phyloP scores from a whole-genome alignment of 2,329 filamentous ascomycete genomes.

The Gremmenia infestans region DNA sequence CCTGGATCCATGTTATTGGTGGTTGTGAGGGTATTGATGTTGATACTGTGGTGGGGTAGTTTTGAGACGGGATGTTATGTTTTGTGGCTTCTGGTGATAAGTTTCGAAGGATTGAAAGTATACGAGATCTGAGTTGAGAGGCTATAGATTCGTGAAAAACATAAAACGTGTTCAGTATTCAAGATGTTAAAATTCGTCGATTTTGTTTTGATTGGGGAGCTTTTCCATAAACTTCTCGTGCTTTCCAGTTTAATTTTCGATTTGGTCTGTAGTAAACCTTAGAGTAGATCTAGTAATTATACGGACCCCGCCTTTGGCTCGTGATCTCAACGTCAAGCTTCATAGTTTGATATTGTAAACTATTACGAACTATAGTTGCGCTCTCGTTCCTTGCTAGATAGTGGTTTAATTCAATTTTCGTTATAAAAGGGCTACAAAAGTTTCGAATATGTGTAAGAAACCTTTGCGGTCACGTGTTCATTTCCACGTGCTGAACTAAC shows the following conservation, averaged over 20 bases:
- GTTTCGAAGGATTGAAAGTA: too few species aligned
- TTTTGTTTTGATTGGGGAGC: not conserved
- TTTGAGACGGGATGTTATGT: not conserved
- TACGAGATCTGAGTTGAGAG: too few species aligned
- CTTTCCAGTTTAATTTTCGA: not conserved
- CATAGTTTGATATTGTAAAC: too few species aligned
- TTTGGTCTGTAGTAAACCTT: not conserved
- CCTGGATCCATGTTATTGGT: slow-evolving; percentile 26
- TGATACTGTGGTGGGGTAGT: slow-evolving; percentile 2
- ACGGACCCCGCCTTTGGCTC: not conserved
- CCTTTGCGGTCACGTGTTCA: not conserved
- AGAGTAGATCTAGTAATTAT: not conserved
- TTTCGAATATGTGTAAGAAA: too few species aligned
- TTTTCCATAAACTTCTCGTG: not conserved
- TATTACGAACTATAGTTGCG: too few species aligned
- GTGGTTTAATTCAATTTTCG: too few species aligned
- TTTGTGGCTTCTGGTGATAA: not conserved
- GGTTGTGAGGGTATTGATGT: slow-evolving; percentile 1
- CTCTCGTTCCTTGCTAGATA: too few species aligned
- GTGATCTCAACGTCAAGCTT: too few species aligned
- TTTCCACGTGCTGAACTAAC: not conserved
- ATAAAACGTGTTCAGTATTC: too few species aligned
- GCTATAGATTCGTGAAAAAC: too few species aligned
- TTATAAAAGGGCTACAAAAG: too few species aligned
- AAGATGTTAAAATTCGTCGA: too few species aligned